Evolutionary conservation across 805 yeast species (phyloP).

Genomic region (Cyberlindnera saturnus): DNA sequence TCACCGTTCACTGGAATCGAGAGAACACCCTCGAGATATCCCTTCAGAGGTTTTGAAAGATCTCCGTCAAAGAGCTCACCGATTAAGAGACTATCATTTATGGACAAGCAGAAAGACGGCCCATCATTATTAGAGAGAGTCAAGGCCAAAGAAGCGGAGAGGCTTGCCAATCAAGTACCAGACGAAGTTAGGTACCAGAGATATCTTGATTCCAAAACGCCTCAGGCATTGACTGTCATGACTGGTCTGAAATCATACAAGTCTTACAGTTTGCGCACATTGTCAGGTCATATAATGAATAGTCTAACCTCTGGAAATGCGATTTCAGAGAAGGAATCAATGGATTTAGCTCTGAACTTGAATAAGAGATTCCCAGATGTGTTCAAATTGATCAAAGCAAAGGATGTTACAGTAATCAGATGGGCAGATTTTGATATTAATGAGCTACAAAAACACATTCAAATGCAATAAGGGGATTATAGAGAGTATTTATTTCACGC

Average conservation of each 20-base stretch:
- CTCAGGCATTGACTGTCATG: constrained; percentile 27
- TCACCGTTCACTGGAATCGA: too few relatives aligned
- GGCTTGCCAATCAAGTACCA: constrained; percentile 6
- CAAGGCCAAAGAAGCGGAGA: constrained; percentile 29
- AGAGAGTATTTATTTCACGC: too few relatives aligned
- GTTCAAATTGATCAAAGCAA: constrained; percentile 14
- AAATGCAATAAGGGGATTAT: too few relatives aligned
- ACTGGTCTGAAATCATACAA: constrained; percentile 18
- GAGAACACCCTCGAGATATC: too few relatives aligned
- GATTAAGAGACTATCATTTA: too few relatives aligned
- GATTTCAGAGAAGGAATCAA: constrained; percentile 16
- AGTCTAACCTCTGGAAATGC: constrained; percentile 15
- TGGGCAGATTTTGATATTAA: constrained; percentile 21
- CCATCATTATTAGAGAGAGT: constrained; percentile 35
- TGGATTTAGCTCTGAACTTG: constrained; percentile 14
- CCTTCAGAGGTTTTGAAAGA: too few relatives aligned
- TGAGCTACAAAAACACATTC: constrained; percentile 7
- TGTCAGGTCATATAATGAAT: constrained; percentile 14
- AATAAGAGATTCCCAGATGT: constrained; percentile 15
- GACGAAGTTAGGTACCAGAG: constrained; percentile 22
- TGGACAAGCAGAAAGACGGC: constrained; percentile 1
- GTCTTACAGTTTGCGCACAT: constrained; percentile 15
- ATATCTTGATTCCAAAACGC: constrained; percentile 25
- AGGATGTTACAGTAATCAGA: constrained; percentile 11
- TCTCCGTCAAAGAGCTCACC: too few relatives aligned